Conservation (phyloP, 805 yeast species). For the Candida qinlingensis region DNA sequence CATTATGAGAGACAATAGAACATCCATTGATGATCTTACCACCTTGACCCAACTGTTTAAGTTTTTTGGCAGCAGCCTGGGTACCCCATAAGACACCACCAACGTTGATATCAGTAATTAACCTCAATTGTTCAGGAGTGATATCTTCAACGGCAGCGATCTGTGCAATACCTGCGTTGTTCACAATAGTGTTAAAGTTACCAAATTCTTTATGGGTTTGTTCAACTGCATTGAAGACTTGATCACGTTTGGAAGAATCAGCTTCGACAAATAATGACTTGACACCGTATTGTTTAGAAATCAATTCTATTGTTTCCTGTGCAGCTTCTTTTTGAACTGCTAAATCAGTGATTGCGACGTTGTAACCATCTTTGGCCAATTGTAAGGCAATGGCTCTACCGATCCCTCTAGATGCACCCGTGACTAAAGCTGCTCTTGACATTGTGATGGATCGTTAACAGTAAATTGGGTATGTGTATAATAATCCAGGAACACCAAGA, state of each 20-base stretch:
- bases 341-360: constrained; percentile 26
- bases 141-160: constrained; percentile 25
- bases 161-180: constrained; percentile 33
- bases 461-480: too few species aligned
- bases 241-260: constrained; percentile 22
- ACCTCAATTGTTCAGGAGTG: constrained; percentile 24
- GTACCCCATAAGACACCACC: constrained; percentile 30
- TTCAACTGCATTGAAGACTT: constrained; percentile 25
- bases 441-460: background rate
- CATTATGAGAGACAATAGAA: constrained; percentile 31
- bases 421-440: constrained; percentile 54
- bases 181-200: constrained; percentile 30
- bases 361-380: constrained; percentile 69
- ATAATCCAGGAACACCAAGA: too few species aligned
- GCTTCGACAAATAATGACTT: constrained; percentile 23
- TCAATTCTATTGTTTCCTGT: constrained; percentile 18
- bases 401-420: constrained; percentile 89
- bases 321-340: constrained; percentile 22
- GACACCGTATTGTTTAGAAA: constrained; percentile 15
- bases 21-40: constrained; percentile 37
- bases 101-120: constrained; percentile 25
- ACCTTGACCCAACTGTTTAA: constrained; percentile 23
- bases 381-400: constrained; percentile 80
- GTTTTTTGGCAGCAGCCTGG: constrained; percentile 29
- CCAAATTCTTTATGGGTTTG: constrained; percentile 27